These are phyloP conservation scores for Candida quercuum DNA, from an alignment of 805 yeast genomes.

Conservation along the genomic window DNA sequence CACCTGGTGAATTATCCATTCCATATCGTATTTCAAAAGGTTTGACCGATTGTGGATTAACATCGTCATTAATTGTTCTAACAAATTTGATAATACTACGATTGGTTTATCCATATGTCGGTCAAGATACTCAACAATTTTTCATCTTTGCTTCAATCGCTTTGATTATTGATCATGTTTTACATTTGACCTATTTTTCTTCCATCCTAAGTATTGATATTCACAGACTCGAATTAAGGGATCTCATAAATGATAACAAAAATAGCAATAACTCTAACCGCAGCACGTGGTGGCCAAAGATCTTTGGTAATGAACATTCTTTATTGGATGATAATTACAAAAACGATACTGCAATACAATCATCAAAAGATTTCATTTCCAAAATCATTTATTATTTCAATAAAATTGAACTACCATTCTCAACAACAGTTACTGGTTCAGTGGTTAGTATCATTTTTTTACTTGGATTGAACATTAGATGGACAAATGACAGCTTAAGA, in stretches of 20 bases:
- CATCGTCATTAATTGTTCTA: constrained; percentile 32
- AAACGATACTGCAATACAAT: background rate
- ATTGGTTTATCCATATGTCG: constrained; percentile 25
- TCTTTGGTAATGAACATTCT: constrained; percentile 1
- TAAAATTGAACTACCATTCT: constrained; percentile 33
- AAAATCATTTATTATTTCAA: no score
- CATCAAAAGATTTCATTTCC: background rate
- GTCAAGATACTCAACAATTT: constrained; percentile 31
- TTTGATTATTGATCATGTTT: constrained; percentile 49
- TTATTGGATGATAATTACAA: constrained; percentile 5
- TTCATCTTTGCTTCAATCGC: constrained; percentile 43
- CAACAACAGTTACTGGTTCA: constrained; percentile 28
- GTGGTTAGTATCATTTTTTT: constrained; percentile 21
- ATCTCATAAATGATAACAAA: constrained; percentile 29
- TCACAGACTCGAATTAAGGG: constrained; percentile 56
- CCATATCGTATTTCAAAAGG: constrained; percentile 33
- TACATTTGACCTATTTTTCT: constrained; percentile 60
- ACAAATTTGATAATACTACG: constrained; percentile 23
- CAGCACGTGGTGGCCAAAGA: constrained; percentile 4
- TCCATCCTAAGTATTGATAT: constrained; percentile 66
- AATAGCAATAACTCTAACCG: background rate
- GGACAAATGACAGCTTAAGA: constrained; percentile 25
- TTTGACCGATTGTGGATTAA: constrained; percentile 29
- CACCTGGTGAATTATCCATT: constrained; percentile 38
- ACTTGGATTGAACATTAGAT: constrained; percentile 27